Base-by-base conservation (phyloP, 176 grass and related monocot genomes). In the Hyparrhenia diplandra region DNA sequence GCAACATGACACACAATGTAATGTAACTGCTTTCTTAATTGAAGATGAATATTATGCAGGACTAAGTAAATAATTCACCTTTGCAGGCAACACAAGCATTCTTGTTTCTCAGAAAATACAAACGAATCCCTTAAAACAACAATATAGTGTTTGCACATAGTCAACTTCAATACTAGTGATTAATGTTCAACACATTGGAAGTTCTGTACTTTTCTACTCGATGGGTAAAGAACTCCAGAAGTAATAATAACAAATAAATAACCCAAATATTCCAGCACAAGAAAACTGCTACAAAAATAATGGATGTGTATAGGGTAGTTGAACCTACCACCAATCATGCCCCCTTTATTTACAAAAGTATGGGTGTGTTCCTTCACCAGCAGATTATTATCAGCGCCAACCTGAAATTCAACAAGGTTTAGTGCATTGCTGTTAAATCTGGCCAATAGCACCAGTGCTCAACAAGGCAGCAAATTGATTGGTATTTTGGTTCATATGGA, bases 321-420 rank as follows among this genome's bases (percentile, higher is more conserved):
- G 29, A 78, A 73, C 90, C 17, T 94, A 98, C 95, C 95, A 59
- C 95, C 95, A 89, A 98, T 71, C 14, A 61, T 6, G 68, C 92
- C 95, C 35, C 95, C 92, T 91, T 89, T 94, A 67, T 98, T 98
- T 54, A 98, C 95, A 76, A 98, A 98, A 66, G 92, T 98, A 87
- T 98, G 95, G 80, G 92, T 95, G 49, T 98, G 95, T 25, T 98
- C 95, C 90, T 98, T 98, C 75, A 93, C 95, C 40, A 98, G 76
- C 34, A 98, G 80, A 88, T 98, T 98, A 66, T 89, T 86, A 20
- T 94, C 88, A 77, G 95, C 95, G 6, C 95, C 95, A 75, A 95
- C 95, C 95, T 98, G 79, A 71, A 78, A 86, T 59, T 40, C 10
- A 74, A 67, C 21, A 43, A 74, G 5, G 43, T 69, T 13, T 32